Evolutionary conservation across 1,284 basidiomycete genomes (phyloP), one percentile per base, ranked within the genome.

Genomic region (Leccinum pachyderme): DNA sequence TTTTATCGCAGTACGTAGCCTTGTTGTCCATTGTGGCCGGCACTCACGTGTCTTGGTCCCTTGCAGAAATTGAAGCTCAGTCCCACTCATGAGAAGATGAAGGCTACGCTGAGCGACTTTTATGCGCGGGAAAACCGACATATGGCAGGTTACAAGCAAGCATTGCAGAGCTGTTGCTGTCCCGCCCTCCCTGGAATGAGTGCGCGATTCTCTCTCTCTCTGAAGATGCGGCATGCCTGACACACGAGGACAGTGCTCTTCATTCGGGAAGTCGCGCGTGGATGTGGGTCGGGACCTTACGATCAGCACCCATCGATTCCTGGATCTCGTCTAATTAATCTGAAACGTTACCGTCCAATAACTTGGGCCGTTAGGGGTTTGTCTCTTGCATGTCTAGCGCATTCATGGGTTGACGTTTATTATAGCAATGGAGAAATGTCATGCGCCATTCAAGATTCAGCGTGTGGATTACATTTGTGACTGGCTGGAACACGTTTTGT

Each of bases 171-270:
- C 2, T 68, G 65, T 27, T 57, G 59, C 15, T 63, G 69, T 52
- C 77, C 77, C 15, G 72, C 72, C 2, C 62, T 70, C 35, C 68
- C 68, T 4, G 70, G 70, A 44, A 68, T 68, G 67, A 71, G 67
- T 68, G 29, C 55, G 59, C 5, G 11, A 7, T 24, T 7, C 22
- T 0, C 7, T 41, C 22, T 41, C 13, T 1, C 1, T 0, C 8
- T 24, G 2, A 6, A 24, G 4, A 41, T 24, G n/a, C 33, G 18
- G 29, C 32, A 12, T 3, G 28, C 12, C 50, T 57, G 32, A 72
- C 56, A 12, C 7, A 49, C 24, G 4, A 8, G 11, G 11, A 35
- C 27, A 70, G 68, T 71, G 62, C 62, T 73, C 27, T 72, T 70
- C 51, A 66, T 73, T 24, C 50, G 57, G 15, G 68, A 73, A 52